phyloP scores from a whole-genome alignment of 2,329 filamentous ascomycete species.

The Microdochium bolleyi region DNA sequence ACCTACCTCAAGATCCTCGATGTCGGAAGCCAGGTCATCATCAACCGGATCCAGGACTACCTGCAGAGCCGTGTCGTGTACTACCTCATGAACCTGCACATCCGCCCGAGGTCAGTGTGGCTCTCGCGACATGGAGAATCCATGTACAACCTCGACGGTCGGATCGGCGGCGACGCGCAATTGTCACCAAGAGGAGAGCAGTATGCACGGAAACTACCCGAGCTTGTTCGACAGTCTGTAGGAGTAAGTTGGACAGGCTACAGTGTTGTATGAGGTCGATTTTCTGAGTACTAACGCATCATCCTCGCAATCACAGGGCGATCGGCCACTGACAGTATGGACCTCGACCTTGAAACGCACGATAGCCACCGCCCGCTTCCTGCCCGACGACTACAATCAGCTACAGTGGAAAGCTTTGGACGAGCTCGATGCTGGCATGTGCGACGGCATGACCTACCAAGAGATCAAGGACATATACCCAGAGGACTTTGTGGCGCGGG shows the following conservation, averaged over 20 bases:
- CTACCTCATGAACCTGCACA: conserved; percentile 97
- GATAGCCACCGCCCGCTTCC: conserved; percentile 80
- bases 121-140: conserved; percentile 94
- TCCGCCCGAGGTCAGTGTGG: conserved; percentile 94
- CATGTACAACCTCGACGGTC: conserved; percentile 79
- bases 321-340: conserved; percentile 54
- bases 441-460: conserved; percentile 91
- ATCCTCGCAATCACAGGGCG: conserved; percentile 31
- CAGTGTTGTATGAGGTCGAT: background rate
- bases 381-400: conserved; percentile 79
- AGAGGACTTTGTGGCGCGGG: conserved; percentile 89
- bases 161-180: conserved; percentile 87
- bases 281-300: conserved; percentile 12
- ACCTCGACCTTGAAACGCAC: conserved; percentile 67
- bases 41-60: conserved; percentile 96
- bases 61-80: conserved; percentile 94
- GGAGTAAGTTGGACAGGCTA: conserved; percentile 52
- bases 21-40: conserved; percentile 91
- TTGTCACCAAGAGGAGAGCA: conserved; percentile 80
- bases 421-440: conserved; percentile 92
- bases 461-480: conserved; percentile 88
- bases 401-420: conserved; percentile 98
- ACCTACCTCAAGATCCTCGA: conserved; percentile 98
- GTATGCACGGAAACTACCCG: conserved; percentile 79
- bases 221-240: conserved; percentile 77